Evolutionary conservation across 2,329 filamentous ascomycete species (phyloP).

Genomic region (Colletotrichum camelliae): DNA sequence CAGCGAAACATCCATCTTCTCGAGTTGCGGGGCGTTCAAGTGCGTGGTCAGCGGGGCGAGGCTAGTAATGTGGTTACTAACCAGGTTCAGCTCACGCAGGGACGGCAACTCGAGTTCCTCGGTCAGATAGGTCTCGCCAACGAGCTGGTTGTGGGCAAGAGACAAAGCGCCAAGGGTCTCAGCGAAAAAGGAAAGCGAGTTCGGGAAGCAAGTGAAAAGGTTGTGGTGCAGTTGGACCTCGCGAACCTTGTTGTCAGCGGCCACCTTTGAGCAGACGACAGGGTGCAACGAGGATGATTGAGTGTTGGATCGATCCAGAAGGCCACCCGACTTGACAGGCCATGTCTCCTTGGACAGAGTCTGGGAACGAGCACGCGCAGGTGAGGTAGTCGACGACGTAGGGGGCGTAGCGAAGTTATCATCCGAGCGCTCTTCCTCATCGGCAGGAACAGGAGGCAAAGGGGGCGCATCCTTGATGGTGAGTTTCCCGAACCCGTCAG

Average conservation of each 20-base stretch:
- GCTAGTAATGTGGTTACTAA: constrained; percentile 74
- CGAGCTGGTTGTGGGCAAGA: constrained; percentile 76
- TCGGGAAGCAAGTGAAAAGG: constrained; percentile 72
- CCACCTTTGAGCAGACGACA: constrained; percentile 60
- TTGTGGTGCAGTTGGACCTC: constrained; percentile 80
- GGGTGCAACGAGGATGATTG: constrained; percentile 65
- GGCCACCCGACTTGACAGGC: constrained; percentile 62
- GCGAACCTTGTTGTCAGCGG: constrained; percentile 54
- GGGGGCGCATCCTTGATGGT: not conserved
- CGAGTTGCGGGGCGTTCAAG: constrained; percentile 76
- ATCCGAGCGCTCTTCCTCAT: constrained; percentile 52
- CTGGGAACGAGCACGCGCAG: constrained; percentile 52
- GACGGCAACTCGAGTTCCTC: constrained; percentile 72
- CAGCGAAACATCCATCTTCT: constrained; percentile 79
- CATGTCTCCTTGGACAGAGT: constrained; percentile 55
- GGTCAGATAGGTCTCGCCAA: constrained; percentile 68
- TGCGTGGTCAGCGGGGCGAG: constrained; percentile 69
- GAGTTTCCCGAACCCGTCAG: constrained; percentile 13
- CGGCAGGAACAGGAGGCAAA: not conserved
- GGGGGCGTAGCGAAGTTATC: constrained; percentile 64
- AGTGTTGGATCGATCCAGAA: constrained; percentile 74
- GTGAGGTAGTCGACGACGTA: constrained; percentile 57
- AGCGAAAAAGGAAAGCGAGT: constrained; percentile 73
- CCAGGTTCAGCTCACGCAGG: constrained; percentile 78
- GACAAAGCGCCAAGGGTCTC: constrained; percentile 74